Evolutionary conservation across 352 stramenopile species (phyloP).

Genomic region (Proteromonas lacertae): DNA sequence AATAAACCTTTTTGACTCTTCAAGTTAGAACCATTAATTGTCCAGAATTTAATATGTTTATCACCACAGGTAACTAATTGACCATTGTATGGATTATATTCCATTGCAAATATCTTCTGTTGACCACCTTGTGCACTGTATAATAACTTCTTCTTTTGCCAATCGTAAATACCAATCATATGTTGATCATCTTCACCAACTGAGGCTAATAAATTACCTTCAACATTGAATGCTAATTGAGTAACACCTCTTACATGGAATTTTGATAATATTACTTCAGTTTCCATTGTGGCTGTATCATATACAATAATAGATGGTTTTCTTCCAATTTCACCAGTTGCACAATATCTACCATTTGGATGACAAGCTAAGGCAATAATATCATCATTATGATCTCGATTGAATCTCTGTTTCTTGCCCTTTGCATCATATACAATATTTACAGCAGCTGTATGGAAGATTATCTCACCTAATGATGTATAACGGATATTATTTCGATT

Average conservation of each 20-base stretch:
- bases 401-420: conserved; percentile 6
- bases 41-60: conserved; percentile 14
- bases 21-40: conserved; percentile 3
- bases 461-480: conserved; percentile 17
- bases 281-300: conserved; percentile 4
- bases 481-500: conserved; percentile 7
- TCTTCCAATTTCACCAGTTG: conserved; percentile 31
- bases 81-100: conserved; percentile 23
- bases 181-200: conserved; percentile 22
- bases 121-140: conserved; percentile 4
- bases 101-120: conserved; percentile 26
- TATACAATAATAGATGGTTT: conserved; percentile 13
- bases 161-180: conserved; percentile 9
- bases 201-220: conserved; percentile 25
- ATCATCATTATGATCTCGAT: conserved; percentile 31
- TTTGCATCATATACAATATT: conserved; percentile 17
- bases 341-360: conserved; percentile 19
- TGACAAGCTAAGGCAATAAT: conserved; percentile 35
- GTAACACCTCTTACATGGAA: conserved; percentile 29
- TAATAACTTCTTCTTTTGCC: conserved; percentile 3
- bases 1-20: conserved; percentile 4
- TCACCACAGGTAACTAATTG: conserved; percentile 12
- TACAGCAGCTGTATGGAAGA: conserved; percentile 24
- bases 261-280: conserved; percentile 11
- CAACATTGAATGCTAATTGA: conserved; percentile 13